phyloP scores from a whole-genome alignment of 1,139 yeast genomes.

The Yamadazyma triangularis region DNA sequence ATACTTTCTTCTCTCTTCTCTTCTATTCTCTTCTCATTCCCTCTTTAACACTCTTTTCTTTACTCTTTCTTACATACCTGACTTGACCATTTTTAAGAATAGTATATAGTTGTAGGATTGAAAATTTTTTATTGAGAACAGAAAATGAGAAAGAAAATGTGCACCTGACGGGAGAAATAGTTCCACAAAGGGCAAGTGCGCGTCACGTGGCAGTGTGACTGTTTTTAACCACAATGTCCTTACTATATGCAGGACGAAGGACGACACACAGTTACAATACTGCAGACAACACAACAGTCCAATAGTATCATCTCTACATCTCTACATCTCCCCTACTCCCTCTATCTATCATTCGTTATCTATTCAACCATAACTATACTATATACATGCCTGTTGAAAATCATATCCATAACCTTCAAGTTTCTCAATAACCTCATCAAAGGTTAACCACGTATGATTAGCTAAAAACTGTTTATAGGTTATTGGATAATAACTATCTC shows the following conservation, averaged over 20 bases:
- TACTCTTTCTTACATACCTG: slow-evolving; percentile 45
- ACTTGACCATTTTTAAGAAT: slow-evolving; percentile 49
- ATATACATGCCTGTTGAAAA: too few species aligned
- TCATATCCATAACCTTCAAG: slow-evolving; percentile 33
- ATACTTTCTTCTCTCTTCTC: too few species aligned
- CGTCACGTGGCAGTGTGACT: slow-evolving; percentile 1
- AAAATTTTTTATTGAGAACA: slow-evolving; percentile 1
- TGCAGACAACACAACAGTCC: too few species aligned
- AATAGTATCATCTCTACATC: too few species aligned
- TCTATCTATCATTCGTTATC: too few species aligned
- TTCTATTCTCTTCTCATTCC: too few species aligned
- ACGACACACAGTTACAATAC: too few species aligned
- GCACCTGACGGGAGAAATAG: not conserved
- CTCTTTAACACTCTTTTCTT: not conserved
- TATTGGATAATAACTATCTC: slow-evolving; percentile 41
- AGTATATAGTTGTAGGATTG: slow-evolving; percentile 2
- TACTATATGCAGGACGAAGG: too few species aligned
- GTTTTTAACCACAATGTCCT: too few species aligned
- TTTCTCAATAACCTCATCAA: slow-evolving; percentile 38
- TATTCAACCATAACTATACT: too few species aligned
- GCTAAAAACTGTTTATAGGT: slow-evolving; percentile 29
- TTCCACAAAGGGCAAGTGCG: not conserved
- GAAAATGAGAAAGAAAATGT: not conserved
- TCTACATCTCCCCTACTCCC: too few species aligned
- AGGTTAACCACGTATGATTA: slow-evolving; percentile 33